Evolutionary conservation across 495 filamentous ascomycete species (phyloP).

Genomic region (Neurospora discreta): DNA sequence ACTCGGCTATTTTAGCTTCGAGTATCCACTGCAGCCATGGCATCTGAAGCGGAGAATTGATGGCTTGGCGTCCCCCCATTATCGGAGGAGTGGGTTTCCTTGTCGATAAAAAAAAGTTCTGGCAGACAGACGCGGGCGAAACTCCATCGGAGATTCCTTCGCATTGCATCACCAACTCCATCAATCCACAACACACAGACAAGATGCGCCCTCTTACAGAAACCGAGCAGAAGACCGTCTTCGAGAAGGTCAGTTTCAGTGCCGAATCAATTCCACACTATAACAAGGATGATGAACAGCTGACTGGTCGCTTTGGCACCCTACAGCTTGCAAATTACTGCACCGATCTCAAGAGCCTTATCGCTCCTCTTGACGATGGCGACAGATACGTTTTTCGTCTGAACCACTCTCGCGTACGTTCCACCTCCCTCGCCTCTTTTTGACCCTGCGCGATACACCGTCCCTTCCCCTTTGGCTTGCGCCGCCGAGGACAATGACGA

Average conservation of each 20-base stretch:
- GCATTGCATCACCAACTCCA: not conserved
- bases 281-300: not conserved
- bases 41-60: not conserved
- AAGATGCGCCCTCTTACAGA: slow-evolving; percentile 68
- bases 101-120: not conserved
- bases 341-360: slow-evolving; percentile 56
- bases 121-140: not conserved
- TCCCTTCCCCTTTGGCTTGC: slow-evolving; percentile 3
- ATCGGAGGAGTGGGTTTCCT: not conserved
- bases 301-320: not conserved
- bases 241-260: slow-evolving; percentile 45
- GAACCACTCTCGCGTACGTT: slow-evolving; percentile 36
- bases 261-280: not conserved
- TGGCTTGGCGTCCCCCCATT: not conserved
- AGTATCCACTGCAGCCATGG: not conserved
- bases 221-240: slow-evolving; percentile 58
- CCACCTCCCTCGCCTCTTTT: not conserved
- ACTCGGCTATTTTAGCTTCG: not conserved
- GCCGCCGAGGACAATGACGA: not conserved
- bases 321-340: slow-evolving; percentile 21
- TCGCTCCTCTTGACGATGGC: slow-evolving; percentile 57
- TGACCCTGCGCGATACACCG: not conserved
- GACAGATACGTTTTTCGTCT: slow-evolving; percentile 82
- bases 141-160: not conserved
- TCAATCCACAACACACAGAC: not conserved